Base-by-base conservation (phyloP, 1,139 yeast genomes). In the Geotrichum citri-aurantii region DNA sequence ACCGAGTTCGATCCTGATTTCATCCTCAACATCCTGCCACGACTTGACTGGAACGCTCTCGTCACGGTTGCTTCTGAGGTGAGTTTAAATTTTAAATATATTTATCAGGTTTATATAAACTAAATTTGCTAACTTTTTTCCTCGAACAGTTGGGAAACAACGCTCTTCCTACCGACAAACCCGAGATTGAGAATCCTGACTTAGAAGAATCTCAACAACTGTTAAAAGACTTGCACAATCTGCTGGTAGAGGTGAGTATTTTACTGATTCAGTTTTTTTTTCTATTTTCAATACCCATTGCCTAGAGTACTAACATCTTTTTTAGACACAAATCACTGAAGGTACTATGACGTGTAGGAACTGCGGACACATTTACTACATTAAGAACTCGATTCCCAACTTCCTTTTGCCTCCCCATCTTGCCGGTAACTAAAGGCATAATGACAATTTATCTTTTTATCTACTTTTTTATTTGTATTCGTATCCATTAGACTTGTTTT, bases 381-480 rank as follows among this genome's bases (percentile, higher is more conserved):
- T 93, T 75, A 92, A 92, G 75, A 92, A 91, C 77, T 84, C 93
- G 60, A 91, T 93, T 67, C 97, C 99, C 54, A 93, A 93, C 78
- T 88, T 93, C 73, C 77, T 93, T 62, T 80, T 93, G 57, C 98
- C 99, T 51, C 98, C 99, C 21, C 98, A 93, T 72, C 79, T 93
- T 66, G 89, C 87, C 37, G 50, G 50, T 46, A 57, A 57, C 44
- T 57, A 48, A 46, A 37, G 19, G 19, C 12, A 37, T 37, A 37
- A 37, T 17, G 44, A 37, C 44, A 37, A 37, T 12, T 31, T 31
- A 12, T 17, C 31, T n/a, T 10, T 49, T 23, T 11, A 14, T 26
- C 4, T 26, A 26, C 29, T 54, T 24, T 14, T n/a, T 56, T 19
- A 37, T 47, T 42, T 46, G 12, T 48, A 14, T 44, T 26, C 2